Base-by-base conservation (phyloP, 2,329 filamentous ascomycete genomes). In the Pseudofabraea citricarpa region DNA sequence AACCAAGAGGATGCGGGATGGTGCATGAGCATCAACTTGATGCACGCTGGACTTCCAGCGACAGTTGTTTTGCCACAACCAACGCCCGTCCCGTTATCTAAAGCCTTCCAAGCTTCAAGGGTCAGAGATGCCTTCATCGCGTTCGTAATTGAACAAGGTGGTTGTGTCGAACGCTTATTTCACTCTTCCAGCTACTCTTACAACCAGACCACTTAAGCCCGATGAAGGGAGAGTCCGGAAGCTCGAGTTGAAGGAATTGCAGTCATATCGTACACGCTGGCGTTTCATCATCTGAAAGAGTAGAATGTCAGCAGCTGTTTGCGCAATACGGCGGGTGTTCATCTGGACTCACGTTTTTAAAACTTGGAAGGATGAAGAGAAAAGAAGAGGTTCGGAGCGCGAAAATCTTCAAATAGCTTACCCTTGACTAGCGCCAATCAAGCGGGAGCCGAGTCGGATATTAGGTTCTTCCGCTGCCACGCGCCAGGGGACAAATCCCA, bases 81-180 rank as follows among this genome's bases (percentile, higher is more conserved):
- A n/a, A n/a, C n/a, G n/a, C n/a, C n/a, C n/a, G n/a, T n/a, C n/a
- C 2, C 5, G 20, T 22, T 47, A 45, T 20, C 33, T 33, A 38
- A 52, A 48, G 49, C 56, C 72, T 74, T 75, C 76, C 77, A 81
- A 80, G 74, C 65, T 68, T 67, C 42, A 65, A 64, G 59, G 57
- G 60, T 97, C 91, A 97, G 91, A 96, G 88, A 87, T 94, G 85
- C 89, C 86, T 83, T 86, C 77, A 85, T 88, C 81, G 90, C 93
- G 91, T 95, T 83, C 91, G 90, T 88, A 77, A 71, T 73, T 71
- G 79, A 94, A 96, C 90, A 97, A 96, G 91, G 85, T 83, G 66
- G 70, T 77, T 95, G 91, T 96, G 93, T 88, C 91, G 90, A 87
- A 96, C 93, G 90, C 93, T 84, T 78, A 90, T 90, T 83, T 97